A percentile compares a stretch with the other conserved stretches of the same genome.
These are phyloP conservation scores for Beta vulgaris DNA, from an alignment of 148 eudicot genomes.

Conservation along the genomic window DNA sequence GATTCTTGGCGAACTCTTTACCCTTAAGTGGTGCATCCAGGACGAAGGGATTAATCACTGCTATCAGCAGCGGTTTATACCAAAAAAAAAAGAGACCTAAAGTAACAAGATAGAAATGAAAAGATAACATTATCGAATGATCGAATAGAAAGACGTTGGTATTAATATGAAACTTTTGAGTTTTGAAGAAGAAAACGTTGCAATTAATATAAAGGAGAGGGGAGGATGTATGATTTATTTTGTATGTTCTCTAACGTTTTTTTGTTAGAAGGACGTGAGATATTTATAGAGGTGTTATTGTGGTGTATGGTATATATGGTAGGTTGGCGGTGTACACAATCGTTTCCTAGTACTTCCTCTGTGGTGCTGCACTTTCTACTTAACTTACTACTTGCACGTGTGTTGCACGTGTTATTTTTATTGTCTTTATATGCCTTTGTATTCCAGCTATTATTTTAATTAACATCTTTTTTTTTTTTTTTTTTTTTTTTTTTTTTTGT, in stretches of 20 bases:
- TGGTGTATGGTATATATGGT: neutral
- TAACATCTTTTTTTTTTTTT: neutral
- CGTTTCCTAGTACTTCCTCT: slow-evolving; percentile 1
- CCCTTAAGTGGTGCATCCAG: too few relatives aligned
- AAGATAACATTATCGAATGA: too few relatives aligned
- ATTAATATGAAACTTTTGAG: too few relatives aligned
- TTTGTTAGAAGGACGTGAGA: neutral
- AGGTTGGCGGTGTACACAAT: slow-evolving; percentile 16
- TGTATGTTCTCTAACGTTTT: neutral
- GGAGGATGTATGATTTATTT: neutral
- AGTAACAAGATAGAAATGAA: too few relatives aligned
- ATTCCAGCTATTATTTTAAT: neutral
- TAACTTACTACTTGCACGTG: slow-evolving; percentile 17
- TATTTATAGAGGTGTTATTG: neutral
- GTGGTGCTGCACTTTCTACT: neutral
- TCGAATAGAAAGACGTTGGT: too few relatives aligned
- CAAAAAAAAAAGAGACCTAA: too few relatives aligned
- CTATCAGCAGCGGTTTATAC: too few relatives aligned
- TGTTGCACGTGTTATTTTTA: slow-evolving; percentile 14
- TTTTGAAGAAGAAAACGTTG: too few relatives aligned
- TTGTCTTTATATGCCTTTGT: neutral
- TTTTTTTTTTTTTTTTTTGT: too few relatives aligned
- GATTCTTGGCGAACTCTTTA: too few relatives aligned
- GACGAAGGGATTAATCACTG: too few relatives aligned
- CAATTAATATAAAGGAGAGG: too few relatives aligned